Base-by-base conservation (phyloP, 257 asterid species). In the Scutellaria baicalensis region DNA sequence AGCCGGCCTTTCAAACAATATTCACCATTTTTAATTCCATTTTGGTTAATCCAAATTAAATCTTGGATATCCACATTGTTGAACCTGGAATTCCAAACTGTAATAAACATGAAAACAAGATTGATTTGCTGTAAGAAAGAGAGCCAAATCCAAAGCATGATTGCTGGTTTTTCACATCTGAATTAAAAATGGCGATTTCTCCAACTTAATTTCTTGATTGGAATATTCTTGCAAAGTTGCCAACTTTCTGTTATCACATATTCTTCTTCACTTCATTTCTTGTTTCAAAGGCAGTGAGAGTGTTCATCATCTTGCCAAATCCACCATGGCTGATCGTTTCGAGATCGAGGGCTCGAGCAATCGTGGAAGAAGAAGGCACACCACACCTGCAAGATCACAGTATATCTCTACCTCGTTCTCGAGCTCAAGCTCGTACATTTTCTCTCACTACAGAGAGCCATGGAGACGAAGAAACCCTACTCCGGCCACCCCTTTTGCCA, bases 401-500 rank as follows among this genome's bases (percentile, higher is more conserved):
- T 72, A 77, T 11, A 60, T 64, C 11, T 69, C 89, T 1, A 56
- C 75, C 31, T 81, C 92, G 1, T 84, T 82, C 51, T 89, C 95
- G 8, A 44, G 75, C 39, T 76, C 91, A 5, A 72, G 57, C 51
- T 81, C 88, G 1, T 51, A 68, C 51, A 43, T 82, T 40, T 75
- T 80, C 72, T 74, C 86, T 6, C 79, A 60, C 0, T 10, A 56
- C 33, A 64, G 11, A 18, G 63, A 66, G 6, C 77, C 63, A 1
- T 33, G 51, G 61, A 56, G 83, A 51, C 40, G 70, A 10, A 69
- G 76, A 33, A 80, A 42, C 39, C 86, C 79, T 8, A 69, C 81
- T 12, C 97, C 92, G 0, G 62, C 83, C 59, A 79, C 82, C 74
- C 88, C 94, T 17, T 90, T 90, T 31, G 94, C 88, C 40, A 65